Evolutionary conservation across 139 green algal species (phyloP), one percentile per base, ranked within the genome.

Genomic region (Asterochloris sp.): DNA sequence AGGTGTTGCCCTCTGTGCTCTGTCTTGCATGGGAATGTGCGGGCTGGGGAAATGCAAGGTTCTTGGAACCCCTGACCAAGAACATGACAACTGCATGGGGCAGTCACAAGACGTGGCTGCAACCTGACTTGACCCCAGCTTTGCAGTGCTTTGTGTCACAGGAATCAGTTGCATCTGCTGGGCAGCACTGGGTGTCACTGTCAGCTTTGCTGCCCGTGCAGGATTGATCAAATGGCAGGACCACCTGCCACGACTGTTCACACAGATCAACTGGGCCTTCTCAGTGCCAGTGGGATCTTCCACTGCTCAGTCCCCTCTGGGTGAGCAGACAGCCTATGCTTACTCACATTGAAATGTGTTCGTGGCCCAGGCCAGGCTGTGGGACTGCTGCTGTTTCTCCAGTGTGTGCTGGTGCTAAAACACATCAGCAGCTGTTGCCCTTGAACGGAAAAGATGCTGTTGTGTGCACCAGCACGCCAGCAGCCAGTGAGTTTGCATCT

Each of bases 251-350:
- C 28, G 78, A 17, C 80, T 97, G 12, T 92, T 87, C 83, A 93
- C 88, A 9, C 78, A 87, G 66, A 86, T 94, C 29, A 81, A 91
- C 67, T 89, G 85, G 74, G 79, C 82, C n/a, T 94, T 96, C 81
- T 84, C 93, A 13, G 86, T 97, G 23, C 93, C 94, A 0, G 89
- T 97, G n/a, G 94, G 92, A 75, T 85, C 87, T 17, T 86, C 90
- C 26, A 84, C 78, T 62, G 86, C 90, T 10, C 61, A 69, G 12
- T 71, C 81, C 13, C 91, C 89, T 2, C 87, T 89, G 16, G 77
- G 85, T 92, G 79, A 66, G 88, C 29, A 60, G 21, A n/a, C 67
- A 78, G 0, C 74, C 62, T 27, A 17, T 83, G 68, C 19, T 29
- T 19, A 0, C 12, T 79, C 29, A 12, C 75, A 79, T 68, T n/a